These are phyloP conservation scores for Vicia sativa DNA, from an alignment of 306 rosid species.

Conservation along the genomic window DNA sequence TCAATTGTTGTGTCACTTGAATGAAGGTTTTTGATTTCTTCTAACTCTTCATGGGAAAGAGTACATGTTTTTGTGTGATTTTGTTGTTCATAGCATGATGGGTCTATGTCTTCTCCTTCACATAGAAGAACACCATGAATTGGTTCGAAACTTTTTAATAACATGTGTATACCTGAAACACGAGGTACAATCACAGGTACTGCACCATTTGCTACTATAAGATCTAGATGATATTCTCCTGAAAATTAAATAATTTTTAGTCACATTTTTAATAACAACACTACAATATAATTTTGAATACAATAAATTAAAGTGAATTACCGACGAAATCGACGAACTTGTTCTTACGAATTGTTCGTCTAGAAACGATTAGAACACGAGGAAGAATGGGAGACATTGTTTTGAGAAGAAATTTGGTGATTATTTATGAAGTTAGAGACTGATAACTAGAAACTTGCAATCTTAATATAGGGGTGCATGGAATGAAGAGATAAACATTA, in stretches of 20 bases:
- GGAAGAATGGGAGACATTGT: slow-evolving; percentile 69
- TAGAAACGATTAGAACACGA: slow-evolving; percentile 80
- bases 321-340: slow-evolving; percentile 91
- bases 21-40: slow-evolving; percentile 64
- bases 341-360: slow-evolving; percentile 86
- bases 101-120: slow-evolving; percentile 89
- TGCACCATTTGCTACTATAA: slow-evolving; percentile 72
- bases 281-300: background rate
- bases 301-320: background rate
- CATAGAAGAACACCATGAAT: slow-evolving; percentile 87
- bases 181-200: slow-evolving; percentile 88
- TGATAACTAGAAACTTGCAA: background rate
- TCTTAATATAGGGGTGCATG: background rate
- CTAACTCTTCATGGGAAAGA: slow-evolving; percentile 61
- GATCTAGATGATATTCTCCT: slow-evolving; percentile 92
- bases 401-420: background rate
- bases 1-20: slow-evolving; percentile 70
- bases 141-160: slow-evolving; percentile 74
- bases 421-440: background rate
- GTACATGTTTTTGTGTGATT: slow-evolving; percentile 1
- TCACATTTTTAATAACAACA: background rate
- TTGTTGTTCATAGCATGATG: slow-evolving; percentile 54
- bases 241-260: background rate
- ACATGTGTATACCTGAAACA: slow-evolving; percentile 64
- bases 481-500: background rate